Evolutionary conservation across 352 stramenopile species (phyloP), one percentile per base, ranked within the genome.

Genomic region (Pythium biforme): DNA sequence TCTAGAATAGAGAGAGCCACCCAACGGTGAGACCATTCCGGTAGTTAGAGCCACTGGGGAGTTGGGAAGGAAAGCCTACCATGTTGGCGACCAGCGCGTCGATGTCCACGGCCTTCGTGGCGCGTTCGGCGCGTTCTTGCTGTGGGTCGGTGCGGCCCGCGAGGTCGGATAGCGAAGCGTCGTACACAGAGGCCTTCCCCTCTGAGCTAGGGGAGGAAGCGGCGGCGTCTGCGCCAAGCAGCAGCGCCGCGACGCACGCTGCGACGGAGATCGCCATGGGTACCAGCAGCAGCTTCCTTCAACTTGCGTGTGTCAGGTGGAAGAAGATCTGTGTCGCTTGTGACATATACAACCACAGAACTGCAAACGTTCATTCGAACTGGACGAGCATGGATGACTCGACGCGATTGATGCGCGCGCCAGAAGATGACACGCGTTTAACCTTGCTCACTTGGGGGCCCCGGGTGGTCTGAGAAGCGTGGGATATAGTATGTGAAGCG

Each of bases 1-100:
- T 84, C 80, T 87, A n/a, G n/a, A n/a, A n/a, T n/a, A n/a, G n/a
- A 23, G 27, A 48, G 0, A 55, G 25, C 17, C 43, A 40, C 23
- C 23, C 15, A 8, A 54, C 17, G 15, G 10, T 34, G 19, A 33
- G 14, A 10, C 31, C 31, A 34, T 34, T 34, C 10, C 31, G 10
- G 31, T 10, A n/a, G n/a, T n/a, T n/a, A n/a, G n/a, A n/a, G n/a
- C n/a, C n/a, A n/a, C n/a, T n/a, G n/a, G n/a, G n/a, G n/a, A n/a
- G n/a, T n/a, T n/a, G n/a, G n/a, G n/a, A n/a, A n/a, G n/a, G n/a
- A n/a, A n/a, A n/a, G n/a, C n/a, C 27, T 53, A 72, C 65, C 65
- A 72, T 72, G 34, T 71, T 76, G 17, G 57, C 62, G 22, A 72
- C n/a, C 19, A 72, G 54, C 19, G 65, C 65, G 29, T 72, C 54